Evolutionary conservation across 768 basidiomycete species (phyloP).

Genomic region (Hericium rajendrae): DNA sequence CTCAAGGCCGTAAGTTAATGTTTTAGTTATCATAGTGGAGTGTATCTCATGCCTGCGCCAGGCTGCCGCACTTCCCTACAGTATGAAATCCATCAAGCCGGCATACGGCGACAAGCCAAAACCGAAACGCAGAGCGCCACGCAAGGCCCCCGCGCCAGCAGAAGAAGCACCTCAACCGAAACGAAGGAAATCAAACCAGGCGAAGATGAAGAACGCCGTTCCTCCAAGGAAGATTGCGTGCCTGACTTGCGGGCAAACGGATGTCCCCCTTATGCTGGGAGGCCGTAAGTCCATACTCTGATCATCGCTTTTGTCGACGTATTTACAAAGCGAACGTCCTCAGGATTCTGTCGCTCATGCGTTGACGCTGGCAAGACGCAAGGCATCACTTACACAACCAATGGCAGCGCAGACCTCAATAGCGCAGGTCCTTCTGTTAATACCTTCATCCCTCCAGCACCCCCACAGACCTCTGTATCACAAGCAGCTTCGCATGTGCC

Average conservation of each 20-base stretch:
- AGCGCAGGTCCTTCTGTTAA: background rate
- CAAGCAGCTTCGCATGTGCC: background rate
- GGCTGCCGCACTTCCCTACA: constrained; percentile 39
- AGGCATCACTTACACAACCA: background rate
- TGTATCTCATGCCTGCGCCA: constrained; percentile 7
- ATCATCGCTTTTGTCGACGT: background rate
- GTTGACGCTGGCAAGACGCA: constrained; percentile 41
- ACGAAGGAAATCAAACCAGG: constrained; percentile 30
- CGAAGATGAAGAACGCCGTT: constrained; percentile 17
- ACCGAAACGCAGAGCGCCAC: constrained; percentile 26
- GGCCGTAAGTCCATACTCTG: constrained; percentile 46
- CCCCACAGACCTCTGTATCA: background rate
- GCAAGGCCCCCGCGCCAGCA: constrained; percentile 19
- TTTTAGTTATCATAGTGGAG: background rate
- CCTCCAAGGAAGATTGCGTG: constrained; percentile 43
- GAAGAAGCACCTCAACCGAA: constrained; percentile 23
- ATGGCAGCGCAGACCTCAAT: background rate
- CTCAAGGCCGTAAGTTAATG: constrained; percentile 42
- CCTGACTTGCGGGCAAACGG: constrained; percentile 49
- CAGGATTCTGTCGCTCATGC: constrained; percentile 65
- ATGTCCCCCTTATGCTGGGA: constrained; percentile 69
- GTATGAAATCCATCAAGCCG: constrained; percentile 52
- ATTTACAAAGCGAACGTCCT: background rate
- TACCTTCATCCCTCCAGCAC: background rate
- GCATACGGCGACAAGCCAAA: constrained; percentile 27